A percentile compares a stretch with the other conserved stretches of the same genome.
Conservation (phyloP, 2,329 filamentous ascomycete species). For the Arthrobotrys conoides region DNA sequence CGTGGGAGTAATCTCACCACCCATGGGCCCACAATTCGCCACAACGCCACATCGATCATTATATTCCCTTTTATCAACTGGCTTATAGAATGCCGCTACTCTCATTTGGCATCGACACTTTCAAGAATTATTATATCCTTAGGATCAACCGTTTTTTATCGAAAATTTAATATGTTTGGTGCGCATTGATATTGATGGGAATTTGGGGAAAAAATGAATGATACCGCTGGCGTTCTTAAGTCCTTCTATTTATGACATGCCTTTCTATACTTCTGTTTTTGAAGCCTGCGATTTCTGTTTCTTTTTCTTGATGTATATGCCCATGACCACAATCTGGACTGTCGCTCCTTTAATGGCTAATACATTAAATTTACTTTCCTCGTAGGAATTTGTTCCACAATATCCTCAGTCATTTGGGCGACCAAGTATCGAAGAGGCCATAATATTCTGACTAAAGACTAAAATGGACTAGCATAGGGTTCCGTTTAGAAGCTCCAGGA, state of each 20-base stretch:
- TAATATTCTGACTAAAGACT: not conserved
- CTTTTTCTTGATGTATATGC: conserved; percentile 7
- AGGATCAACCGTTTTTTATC: not conserved
- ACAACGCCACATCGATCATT: not conserved
- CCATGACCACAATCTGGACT: conserved; percentile 10
- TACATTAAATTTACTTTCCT: conserved; percentile 14
- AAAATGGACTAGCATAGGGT: not conserved
- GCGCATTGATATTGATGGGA: conserved; percentile 21
- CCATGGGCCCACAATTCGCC: not conserved
- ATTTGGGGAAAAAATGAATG: conserved; percentile 26
- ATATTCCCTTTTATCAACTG: not conserved
- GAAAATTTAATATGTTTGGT: conserved; percentile 17
- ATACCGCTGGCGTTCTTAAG: conserved; percentile 20
- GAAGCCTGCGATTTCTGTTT: not conserved
- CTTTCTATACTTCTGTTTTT: not conserved
- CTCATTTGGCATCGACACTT: not conserved
- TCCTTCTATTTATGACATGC: not conserved
- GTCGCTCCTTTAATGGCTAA: conserved; percentile 25
- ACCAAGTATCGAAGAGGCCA: not conserved
- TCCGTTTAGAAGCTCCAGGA: not conserved
- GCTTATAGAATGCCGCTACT: not conserved
- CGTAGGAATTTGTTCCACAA: conserved; percentile 1
- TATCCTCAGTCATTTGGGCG: not conserved
- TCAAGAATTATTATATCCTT: not conserved
- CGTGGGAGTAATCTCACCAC: not conserved